phyloP scores from a whole-genome alignment of 2,329 filamentous ascomycete genomes.

The Pseudogymnoascus sp. region DNA sequence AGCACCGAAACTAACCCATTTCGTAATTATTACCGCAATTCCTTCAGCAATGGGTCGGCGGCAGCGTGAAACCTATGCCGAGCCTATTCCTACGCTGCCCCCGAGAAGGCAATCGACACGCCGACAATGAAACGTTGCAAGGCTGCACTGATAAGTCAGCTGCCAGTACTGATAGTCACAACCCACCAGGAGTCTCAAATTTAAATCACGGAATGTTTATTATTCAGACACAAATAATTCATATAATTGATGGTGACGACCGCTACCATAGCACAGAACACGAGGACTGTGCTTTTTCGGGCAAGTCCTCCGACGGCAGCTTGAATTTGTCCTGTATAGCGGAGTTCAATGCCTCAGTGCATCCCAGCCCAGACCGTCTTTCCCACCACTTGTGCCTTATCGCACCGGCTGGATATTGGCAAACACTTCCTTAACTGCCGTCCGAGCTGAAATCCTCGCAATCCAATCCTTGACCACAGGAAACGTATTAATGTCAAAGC shows the following conservation, averaged over 20 bases:
- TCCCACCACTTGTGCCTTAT: not conserved
- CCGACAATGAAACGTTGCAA: not conserved
- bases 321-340: not conserved
- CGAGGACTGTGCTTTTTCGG: too few species aligned
- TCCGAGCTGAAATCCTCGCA: not conserved
- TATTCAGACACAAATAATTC: too few species aligned
- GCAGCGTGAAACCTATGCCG: not conserved
- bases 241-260: too few species aligned
- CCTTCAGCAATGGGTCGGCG: not conserved
- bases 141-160: too few species aligned
- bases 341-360: not conserved
- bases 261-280: too few species aligned
- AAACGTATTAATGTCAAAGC: not conserved
- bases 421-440: not conserved
- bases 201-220: too few species aligned
- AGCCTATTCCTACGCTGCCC: too few species aligned
- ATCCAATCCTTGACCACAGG: not conserved
- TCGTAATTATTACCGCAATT: conserved; percentile 3
- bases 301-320: too few species aligned
- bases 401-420: not conserved
- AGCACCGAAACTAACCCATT: conserved; percentile 14
- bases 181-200: too few species aligned
- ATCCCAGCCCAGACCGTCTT: not conserved
- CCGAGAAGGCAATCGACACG: not conserved
- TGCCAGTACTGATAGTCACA: too few species aligned